Percentiles rank a stretch among this genome's conserved stretches.
These are phyloP conservation scores for Thermochaetoides dissita DNA, from an alignment of 2,329 filamentous ascomycete species.

Conservation along the genomic window DNA sequence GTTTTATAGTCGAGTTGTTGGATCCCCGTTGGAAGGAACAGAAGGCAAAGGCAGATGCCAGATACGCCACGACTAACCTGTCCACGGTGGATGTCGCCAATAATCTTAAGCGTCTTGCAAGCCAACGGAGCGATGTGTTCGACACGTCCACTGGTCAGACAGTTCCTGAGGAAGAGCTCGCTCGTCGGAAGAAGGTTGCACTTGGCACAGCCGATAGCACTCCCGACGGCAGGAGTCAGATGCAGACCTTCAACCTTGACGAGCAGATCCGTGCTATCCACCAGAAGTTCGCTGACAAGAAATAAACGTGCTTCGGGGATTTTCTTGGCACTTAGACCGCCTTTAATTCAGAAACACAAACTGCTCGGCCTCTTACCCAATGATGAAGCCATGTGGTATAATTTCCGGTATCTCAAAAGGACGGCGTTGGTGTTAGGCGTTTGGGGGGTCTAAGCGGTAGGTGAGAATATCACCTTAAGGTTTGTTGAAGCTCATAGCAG, in stretches of 20 bases:
- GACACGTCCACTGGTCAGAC: conserved; percentile 57
- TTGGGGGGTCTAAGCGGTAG: conserved; percentile 1
- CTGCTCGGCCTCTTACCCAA: too few relatives aligned
- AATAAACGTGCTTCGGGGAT: conserved; percentile 9
- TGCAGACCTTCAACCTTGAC: conserved; percentile 63
- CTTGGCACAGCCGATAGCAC: conserved; percentile 49
- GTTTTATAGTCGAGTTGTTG: conserved; percentile 60
- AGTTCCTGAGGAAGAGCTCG: conserved; percentile 58
- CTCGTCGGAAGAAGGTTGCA: conserved; percentile 63
- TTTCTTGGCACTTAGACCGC: too few relatives aligned
- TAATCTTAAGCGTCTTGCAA: conserved; percentile 88
- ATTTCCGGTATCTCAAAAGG: background rate
- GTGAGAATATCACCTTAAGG: conserved; percentile 6
- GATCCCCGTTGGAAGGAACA: conserved; percentile 95
- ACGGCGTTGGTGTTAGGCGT: conserved; percentile 2
- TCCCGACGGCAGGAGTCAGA: conserved; percentile 42
- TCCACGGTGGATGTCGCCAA: conserved; percentile 78
- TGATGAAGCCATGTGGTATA: too few relatives aligned
- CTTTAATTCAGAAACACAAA: too few relatives aligned
- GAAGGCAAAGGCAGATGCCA: conserved; percentile 72
- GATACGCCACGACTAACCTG: conserved; percentile 73
- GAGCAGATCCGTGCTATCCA: conserved; percentile 64
- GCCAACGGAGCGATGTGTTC: conserved; percentile 76
- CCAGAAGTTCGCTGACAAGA: conserved; percentile 35
- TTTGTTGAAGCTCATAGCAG: conserved; percentile 7